phyloP scores from a whole-genome alignment of 148 eudicot species.

The Fagopyrum esculentum region DNA sequence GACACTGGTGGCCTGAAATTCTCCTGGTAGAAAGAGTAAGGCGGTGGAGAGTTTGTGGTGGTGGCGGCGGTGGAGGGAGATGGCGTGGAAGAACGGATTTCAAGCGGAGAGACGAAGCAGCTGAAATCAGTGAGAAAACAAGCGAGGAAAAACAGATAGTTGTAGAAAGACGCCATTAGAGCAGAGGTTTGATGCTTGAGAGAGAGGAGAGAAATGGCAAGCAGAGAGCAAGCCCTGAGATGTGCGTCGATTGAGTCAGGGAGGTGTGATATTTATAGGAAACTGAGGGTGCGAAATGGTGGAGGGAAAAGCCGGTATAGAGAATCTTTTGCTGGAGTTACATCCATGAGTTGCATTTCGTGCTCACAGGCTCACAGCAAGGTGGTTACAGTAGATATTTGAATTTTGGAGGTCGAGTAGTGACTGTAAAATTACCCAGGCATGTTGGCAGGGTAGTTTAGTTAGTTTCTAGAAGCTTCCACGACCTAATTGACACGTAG shows the following conservation, averaged over 20 bases:
- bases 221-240: background rate
- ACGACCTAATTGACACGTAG: background rate
- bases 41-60: conserved; percentile 2
- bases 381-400: background rate
- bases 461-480: background rate
- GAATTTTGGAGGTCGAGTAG: background rate
- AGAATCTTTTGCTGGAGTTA: background rate
- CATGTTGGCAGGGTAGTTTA: background rate
- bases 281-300: background rate
- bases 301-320: conserved; percentile 11
- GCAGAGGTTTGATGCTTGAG: conserved; percentile 2
- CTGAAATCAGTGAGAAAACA: background rate
- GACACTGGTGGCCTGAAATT: conserved; percentile 12
- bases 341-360: background rate
- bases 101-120: background rate
- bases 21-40: conserved; percentile 14
- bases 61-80: background rate
- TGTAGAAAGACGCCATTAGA: conserved; percentile 9
- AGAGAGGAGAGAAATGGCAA: background rate
- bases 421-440: background rate
- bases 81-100: background rate
- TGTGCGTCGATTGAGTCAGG: background rate
- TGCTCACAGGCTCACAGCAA: conserved; percentile 5
- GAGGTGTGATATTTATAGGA: background rate
- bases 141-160: background rate